These are phyloP conservation scores for grape (Vitis vinifera) DNA, from an alignment of 164 flowering plant species.

Conservation along the genomic window ASM3070453v1 NC_081822.1:30568501-30569000, in stretches of 20 bases:
- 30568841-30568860: conserved; percentile 94
- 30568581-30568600: conserved; percentile 48
- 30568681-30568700: conserved; percentile 93
- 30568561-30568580: conserved; percentile 97
- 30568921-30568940: conserved; percentile 63
- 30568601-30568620: conserved; percentile 56
- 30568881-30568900: conserved; percentile 99
- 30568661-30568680: conserved; percentile 98
- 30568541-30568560: conserved; percentile 72
- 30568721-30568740: conserved; percentile 95
- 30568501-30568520: too few species aligned
- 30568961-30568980: too few species aligned
- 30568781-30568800: conserved; percentile 98
- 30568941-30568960: too few species aligned
- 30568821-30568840: conserved; percentile 98
- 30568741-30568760: conserved; percentile 97
- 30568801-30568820: conserved; percentile 98
- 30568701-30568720: conserved; percentile 99
- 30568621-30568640: conserved; percentile 87
- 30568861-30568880: conserved; percentile 96
- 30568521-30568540: not conserved
- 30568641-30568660: conserved; percentile 98
- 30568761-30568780: conserved; percentile 99
- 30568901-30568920: conserved; percentile 99
- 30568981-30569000: too few species aligned